Evolutionary conservation across 192 early-diverging fungal genomes (phyloP).

Genomic region (Rhizophlyctis rosea): DNA sequence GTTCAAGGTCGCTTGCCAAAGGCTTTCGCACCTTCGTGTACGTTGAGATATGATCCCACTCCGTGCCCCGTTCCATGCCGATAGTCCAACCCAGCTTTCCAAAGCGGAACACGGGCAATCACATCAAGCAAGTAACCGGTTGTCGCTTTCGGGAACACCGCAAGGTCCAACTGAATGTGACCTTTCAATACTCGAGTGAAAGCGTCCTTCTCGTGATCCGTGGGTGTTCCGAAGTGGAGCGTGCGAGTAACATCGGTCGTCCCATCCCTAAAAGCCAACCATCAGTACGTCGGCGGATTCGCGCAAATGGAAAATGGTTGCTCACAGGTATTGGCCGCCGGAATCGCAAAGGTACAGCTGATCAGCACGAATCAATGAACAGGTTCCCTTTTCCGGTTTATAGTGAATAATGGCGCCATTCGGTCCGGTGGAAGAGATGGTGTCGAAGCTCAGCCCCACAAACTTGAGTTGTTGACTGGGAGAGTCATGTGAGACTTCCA

Average conservation of each 20-base stretch:
- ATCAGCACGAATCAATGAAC: conserved; percentile 68
- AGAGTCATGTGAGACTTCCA: background rate
- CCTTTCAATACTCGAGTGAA: conserved; percentile 98
- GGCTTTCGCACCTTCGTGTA: conserved; percentile 65
- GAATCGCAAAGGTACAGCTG: conserved; percentile 93
- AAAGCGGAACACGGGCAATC: conserved; percentile 80
- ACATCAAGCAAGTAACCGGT: conserved; percentile 85
- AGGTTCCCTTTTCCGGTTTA: conserved; percentile 77
- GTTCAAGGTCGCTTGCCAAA: background rate
- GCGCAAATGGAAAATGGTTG: background rate
- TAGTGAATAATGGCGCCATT: conserved; percentile 99
- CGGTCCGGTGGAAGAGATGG: conserved; percentile 93
- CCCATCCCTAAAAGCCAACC: conserved; percentile 64
- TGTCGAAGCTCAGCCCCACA: conserved; percentile 92
- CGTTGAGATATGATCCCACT: conserved; percentile 92
- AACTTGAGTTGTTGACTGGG: conserved; percentile 68
- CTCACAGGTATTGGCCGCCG: conserved; percentile 83
- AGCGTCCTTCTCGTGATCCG: conserved; percentile 80
- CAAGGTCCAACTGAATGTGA: conserved; percentile 87
- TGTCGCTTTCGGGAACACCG: conserved; percentile 79
- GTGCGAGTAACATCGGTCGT: conserved; percentile 99
- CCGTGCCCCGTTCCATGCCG: conserved; percentile 98
- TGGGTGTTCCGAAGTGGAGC: conserved; percentile 82
- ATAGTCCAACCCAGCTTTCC: conserved; percentile 92
- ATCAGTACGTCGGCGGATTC: background rate